Conservation (phyloP, 2,329 filamentous ascomycete species). For the Colletotrichum eremochloae region DNA sequence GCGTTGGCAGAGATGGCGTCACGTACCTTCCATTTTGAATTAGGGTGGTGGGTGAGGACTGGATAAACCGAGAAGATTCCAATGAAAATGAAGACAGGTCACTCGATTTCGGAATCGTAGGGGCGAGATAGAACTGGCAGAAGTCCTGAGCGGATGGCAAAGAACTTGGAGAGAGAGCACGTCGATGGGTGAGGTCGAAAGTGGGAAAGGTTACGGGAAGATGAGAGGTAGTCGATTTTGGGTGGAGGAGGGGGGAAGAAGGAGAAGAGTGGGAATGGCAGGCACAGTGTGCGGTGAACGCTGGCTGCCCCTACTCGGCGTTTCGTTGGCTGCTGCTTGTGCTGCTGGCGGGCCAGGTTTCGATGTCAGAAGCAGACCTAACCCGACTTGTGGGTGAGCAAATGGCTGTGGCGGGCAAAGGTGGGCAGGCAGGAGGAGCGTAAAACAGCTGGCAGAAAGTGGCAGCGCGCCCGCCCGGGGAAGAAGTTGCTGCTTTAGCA, state of each 20-base stretch:
- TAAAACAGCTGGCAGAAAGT: constrained; percentile 39
- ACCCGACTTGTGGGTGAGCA: constrained; percentile 41
- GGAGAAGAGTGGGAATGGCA: constrained; percentile 43
- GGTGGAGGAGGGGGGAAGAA: constrained; percentile 45
- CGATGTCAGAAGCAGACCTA: constrained; percentile 42
- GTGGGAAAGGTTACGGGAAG: constrained; percentile 44
- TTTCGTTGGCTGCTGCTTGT: constrained; percentile 31
- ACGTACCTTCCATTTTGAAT: constrained; percentile 46
- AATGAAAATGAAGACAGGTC: constrained; percentile 40
- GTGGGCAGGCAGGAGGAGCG: constrained; percentile 19
- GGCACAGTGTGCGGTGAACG: constrained; percentile 41
- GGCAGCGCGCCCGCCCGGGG: constrained; percentile 24
- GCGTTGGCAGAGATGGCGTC: constrained; percentile 35
- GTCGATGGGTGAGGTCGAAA: constrained; percentile 44
- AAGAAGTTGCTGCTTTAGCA: constrained; percentile 39
- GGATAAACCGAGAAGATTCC: constrained; percentile 29
- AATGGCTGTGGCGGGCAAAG: constrained; percentile 30
- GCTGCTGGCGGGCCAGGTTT: constrained; percentile 35
- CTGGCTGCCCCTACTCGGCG: constrained; percentile 18
- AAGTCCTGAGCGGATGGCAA: constrained; percentile 43
- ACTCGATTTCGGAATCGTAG: constrained; percentile 43
- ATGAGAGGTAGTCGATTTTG: constrained; percentile 42
- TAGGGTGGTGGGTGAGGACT: constrained; percentile 42
- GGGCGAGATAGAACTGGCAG: constrained; percentile 40
- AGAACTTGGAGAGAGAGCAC: constrained; percentile 41